Evolutionary conservation across 345 rosid species (phyloP).

Genomic region (Ceriops tagal): DNA sequence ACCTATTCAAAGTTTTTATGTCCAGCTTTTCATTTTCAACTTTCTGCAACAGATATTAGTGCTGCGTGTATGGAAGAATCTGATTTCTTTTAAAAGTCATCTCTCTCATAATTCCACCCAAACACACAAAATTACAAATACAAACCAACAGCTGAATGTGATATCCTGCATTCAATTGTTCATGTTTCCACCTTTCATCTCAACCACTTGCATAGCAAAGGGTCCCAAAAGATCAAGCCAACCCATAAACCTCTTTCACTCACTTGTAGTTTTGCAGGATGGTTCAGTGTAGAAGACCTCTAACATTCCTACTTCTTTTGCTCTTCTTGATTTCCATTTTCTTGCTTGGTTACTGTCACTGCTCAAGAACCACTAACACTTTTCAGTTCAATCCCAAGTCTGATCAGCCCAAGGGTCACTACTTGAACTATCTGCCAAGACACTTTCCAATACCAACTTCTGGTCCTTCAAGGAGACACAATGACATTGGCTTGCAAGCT

Average conservation of each 20-base stretch:
- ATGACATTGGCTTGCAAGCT: constrained; percentile 66
- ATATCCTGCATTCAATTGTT: constrained; percentile 14
- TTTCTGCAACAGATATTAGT: constrained; percentile 24
- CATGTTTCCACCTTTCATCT: constrained; percentile 31
- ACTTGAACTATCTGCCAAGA: constrained; percentile 71
- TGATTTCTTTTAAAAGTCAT: constrained; percentile 16
- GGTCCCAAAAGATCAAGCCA: constrained; percentile 5
- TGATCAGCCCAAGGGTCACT: constrained; percentile 44
- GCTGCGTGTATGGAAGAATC: constrained; percentile 28
- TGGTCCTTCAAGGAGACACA: constrained; percentile 91
- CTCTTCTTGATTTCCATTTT: constrained; percentile 23
- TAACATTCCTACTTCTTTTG: constrained; percentile 9
- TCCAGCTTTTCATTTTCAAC: constrained; percentile 9
- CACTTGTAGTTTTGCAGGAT: constrained; percentile 20
- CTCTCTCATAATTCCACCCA: constrained; percentile 15
- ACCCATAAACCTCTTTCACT: background rate
- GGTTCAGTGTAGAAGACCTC: constrained; percentile 38
- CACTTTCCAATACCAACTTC: constrained; percentile 81
- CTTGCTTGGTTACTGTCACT: constrained; percentile 33
- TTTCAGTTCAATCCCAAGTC: constrained; percentile 42
- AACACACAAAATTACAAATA: constrained; percentile 2
- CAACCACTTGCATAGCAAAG: constrained; percentile 22
- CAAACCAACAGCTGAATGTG: constrained; percentile 16
- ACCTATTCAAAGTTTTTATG: constrained; percentile 13
- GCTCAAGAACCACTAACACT: constrained; percentile 46